phyloP scores from a whole-genome alignment of 306 rosid genomes.

The Prunus mume region DNA sequence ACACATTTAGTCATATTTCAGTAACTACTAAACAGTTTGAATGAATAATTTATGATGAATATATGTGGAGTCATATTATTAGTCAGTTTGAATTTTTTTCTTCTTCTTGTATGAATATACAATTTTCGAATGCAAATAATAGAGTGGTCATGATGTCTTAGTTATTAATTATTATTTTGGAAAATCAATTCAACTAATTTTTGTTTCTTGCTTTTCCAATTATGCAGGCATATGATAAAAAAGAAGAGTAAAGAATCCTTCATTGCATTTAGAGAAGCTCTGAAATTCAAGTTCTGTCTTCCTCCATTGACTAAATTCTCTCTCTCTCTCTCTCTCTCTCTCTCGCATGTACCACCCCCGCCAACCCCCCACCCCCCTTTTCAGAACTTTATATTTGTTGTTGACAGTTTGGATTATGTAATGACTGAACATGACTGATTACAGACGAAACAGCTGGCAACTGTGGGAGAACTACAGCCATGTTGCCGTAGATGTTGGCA shows the following conservation, averaged over 20 bases:
- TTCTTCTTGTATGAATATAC: background rate
- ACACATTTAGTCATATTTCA: no score
- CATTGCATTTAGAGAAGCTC: constrained; percentile 89
- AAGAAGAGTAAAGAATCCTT: constrained; percentile 85
- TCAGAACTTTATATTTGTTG: background rate
- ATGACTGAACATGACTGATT: constrained; percentile 36
- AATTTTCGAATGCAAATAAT: background rate
- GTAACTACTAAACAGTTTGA: no score
- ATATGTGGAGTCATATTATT: background rate
- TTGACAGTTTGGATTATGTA: constrained; percentile 22
- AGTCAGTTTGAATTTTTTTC: background rate
- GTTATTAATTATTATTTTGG: constrained; percentile 4
- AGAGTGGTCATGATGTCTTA: background rate
- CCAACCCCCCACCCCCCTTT: background rate
- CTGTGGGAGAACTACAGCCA: constrained; percentile 89
- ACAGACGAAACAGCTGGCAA: constrained; percentile 93
- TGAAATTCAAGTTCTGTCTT: constrained; percentile 77
- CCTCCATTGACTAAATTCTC: constrained; percentile 4
- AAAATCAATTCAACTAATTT: background rate
- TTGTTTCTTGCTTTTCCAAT: constrained; percentile 22
- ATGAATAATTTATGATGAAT: background rate
- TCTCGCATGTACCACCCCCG: background rate
- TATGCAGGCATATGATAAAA: constrained; percentile 87
- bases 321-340: background rate
- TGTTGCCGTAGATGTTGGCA: constrained; percentile 84